These are phyloP conservation scores for Hypocreales sp. DNA, from an alignment of 2,329 filamentous ascomycete species.

Conservation along the genomic window DNA sequence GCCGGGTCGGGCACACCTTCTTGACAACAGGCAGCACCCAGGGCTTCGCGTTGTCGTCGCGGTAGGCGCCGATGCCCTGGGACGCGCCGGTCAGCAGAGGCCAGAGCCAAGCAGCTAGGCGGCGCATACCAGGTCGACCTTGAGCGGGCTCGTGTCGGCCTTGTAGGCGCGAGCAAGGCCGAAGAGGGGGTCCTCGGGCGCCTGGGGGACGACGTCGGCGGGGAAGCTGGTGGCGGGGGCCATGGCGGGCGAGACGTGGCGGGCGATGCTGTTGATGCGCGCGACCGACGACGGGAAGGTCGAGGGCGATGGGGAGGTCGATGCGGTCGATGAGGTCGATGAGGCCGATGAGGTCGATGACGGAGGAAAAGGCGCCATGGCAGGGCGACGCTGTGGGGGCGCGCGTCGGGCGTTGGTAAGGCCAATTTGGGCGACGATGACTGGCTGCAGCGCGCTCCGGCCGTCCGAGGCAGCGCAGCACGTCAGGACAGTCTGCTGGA, in stretches of 20 bases:
- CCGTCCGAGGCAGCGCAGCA: too few species aligned
- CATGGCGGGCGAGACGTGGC: slow-evolving; percentile 52
- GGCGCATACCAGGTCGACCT: slow-evolving; percentile 75
- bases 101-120: slow-evolving; percentile 1
- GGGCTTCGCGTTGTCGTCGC: slow-evolving; percentile 88
- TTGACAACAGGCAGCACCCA: slow-evolving; percentile 95
- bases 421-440: too few species aligned
- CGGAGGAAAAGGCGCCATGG: slow-evolving; percentile 8
- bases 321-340: slow-evolving; percentile 10
- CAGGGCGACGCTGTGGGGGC: background rate
- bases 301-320: slow-evolving; percentile 21
- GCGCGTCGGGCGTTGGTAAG: too few species aligned
- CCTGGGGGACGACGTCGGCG: slow-evolving; percentile 65
- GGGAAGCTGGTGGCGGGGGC: slow-evolving; percentile 49
- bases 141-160: slow-evolving; percentile 60
- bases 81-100: background rate
- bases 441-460: too few species aligned
- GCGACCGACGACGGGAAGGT: slow-evolving; percentile 33
- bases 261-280: slow-evolving; percentile 45
- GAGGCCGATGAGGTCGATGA: too few species aligned
- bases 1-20: too few species aligned
- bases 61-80: slow-evolving; percentile 75
- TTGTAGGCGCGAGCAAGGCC: slow-evolving; percentile 80
- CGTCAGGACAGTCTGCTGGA: too few species aligned
- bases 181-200: slow-evolving; percentile 90